Percentiles rank a stretch among this genome's conserved stretches.
These are phyloP conservation scores for Trichosporon asahii DNA, from an alignment of 1,284 basidiomycete genomes.

Conservation along the genomic window DNA sequence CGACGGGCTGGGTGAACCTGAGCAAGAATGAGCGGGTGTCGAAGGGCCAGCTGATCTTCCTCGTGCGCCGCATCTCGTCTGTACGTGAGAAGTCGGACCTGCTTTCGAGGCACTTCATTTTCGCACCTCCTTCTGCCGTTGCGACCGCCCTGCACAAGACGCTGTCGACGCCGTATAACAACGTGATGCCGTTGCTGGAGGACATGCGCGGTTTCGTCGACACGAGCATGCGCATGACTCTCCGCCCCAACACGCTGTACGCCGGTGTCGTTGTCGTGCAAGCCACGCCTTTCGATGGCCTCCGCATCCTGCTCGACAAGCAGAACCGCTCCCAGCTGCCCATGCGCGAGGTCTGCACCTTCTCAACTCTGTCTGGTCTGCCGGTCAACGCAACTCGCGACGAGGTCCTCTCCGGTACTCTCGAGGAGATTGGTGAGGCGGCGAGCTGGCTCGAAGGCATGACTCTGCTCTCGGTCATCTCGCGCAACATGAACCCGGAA, in stretches of 20 bases:
- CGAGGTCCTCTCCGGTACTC: conserved; percentile 35
- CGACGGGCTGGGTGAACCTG: conserved; percentile 51
- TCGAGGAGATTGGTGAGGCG: conserved; percentile 51
- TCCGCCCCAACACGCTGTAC: conserved; percentile 50
- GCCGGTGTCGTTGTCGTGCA: conserved; percentile 52
- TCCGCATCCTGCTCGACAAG: conserved; percentile 50
- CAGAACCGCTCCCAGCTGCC: conserved; percentile 51
- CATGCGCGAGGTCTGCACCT: conserved; percentile 46
- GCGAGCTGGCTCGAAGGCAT: conserved; percentile 47
- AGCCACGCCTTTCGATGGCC: conserved; percentile 53
- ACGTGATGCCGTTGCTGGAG: conserved; percentile 49
- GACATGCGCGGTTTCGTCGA: conserved; percentile 50
- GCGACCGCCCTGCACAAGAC: conserved; percentile 48
- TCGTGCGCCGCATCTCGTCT: conserved; percentile 50
- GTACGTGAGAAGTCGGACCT: conserved; percentile 48
- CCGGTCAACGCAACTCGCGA: conserved; percentile 13
- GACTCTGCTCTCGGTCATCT: conserved; percentile 46
- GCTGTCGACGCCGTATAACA: conserved; percentile 50
- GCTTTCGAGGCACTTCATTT: conserved; percentile 51
- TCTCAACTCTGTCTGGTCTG: conserved; percentile 25
- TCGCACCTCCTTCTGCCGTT: conserved; percentile 50
- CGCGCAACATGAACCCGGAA: conserved; percentile 38
- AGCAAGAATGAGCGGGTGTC: conserved; percentile 48
- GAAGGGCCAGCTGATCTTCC: conserved; percentile 53
- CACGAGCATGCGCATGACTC: conserved; percentile 37